A percentile compares a stretch with the other conserved stretches of the same genome.
These are phyloP conservation scores for Cytospora paraplurivora DNA, from an alignment of 2,329 filamentous ascomycete genomes.

Conservation along the genomic window DNA sequence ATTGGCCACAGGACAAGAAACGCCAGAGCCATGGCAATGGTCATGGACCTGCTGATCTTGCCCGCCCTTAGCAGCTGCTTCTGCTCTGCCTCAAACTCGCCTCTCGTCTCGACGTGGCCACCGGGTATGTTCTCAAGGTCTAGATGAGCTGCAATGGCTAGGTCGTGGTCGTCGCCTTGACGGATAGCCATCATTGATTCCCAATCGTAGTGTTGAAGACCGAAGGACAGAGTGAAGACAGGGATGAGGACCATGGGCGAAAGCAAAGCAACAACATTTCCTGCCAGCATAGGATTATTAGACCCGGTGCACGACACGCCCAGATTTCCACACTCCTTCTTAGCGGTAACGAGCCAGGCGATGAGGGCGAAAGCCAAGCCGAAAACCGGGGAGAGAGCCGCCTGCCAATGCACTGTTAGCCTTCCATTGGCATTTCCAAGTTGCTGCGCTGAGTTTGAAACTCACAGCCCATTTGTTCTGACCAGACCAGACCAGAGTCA, in stretches of 20 bases:
- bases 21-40: conserved; percentile 48
- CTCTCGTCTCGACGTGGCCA: conserved; percentile 37
- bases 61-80: conserved; percentile 37
- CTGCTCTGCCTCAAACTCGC: conserved; percentile 47
- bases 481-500: conserved; percentile 78
- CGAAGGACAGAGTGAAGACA: conserved; percentile 70
- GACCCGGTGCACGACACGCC: conserved; percentile 75
- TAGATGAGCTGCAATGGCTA: conserved; percentile 63
- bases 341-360: conserved; percentile 77
- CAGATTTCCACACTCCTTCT: conserved; percentile 68
- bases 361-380: conserved; percentile 70
- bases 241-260: conserved; percentile 76
- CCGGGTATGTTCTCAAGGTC: conserved; percentile 67
- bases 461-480: conserved; percentile 71
- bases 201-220: conserved; percentile 83
- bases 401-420: conserved; percentile 36
- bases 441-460: background rate
- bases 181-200: conserved; percentile 78
- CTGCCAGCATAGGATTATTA: conserved; percentile 87
- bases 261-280: conserved; percentile 81
- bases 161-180: conserved; percentile 74
- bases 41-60: conserved; percentile 39
- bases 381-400: conserved; percentile 67
- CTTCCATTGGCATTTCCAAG: background rate
- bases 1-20: conserved; percentile 88